Percentiles rank a stretch among this genome's conserved stretches.
phyloP scores from a whole-genome alignment of 768 basidiomycete genomes.

The Termitomyces heimii region DNA sequence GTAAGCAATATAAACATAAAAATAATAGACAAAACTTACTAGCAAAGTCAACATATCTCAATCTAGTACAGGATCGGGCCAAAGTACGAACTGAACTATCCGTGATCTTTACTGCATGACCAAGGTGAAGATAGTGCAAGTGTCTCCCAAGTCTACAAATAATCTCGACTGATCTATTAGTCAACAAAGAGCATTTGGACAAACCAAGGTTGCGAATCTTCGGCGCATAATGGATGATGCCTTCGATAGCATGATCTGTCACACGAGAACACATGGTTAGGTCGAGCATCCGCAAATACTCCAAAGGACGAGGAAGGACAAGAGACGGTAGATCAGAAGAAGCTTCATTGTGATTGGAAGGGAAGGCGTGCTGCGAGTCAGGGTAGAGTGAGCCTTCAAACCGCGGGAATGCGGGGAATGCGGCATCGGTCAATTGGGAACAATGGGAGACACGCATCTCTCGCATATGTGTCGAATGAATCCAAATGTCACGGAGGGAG shows the following conservation, averaged over 20 bases:
- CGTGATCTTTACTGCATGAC: constrained; percentile 86
- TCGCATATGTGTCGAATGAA: constrained; percentile 73
- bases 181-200: constrained; percentile 76
- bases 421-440: constrained; percentile 70
- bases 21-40: constrained; percentile 46
- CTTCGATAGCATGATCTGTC: constrained; percentile 80
- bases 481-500: constrained; percentile 81
- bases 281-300: constrained; percentile 90
- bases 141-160: constrained; percentile 88
- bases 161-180: constrained; percentile 76
- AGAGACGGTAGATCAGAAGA: constrained; percentile 57
- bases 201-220: constrained; percentile 83
- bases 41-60: constrained; percentile 95
- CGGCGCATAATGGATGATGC: constrained; percentile 74
- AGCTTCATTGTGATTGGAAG: constrained; percentile 23
- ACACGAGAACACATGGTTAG: constrained; percentile 78
- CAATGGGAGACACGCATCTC: constrained; percentile 88
- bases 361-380: constrained; percentile 37
- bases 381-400: constrained; percentile 24
- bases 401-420: constrained; percentile 72
- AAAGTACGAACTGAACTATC: constrained; percentile 82
- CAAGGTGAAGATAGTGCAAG: constrained; percentile 92
- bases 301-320: constrained; percentile 57
- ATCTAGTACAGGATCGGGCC: constrained; percentile 79
- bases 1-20: constrained; percentile 10